Evolutionary conservation across 2,329 filamentous ascomycete genomes (phyloP), one percentile per base, ranked within the genome.

Genomic region (Botrytis aclada): DNA sequence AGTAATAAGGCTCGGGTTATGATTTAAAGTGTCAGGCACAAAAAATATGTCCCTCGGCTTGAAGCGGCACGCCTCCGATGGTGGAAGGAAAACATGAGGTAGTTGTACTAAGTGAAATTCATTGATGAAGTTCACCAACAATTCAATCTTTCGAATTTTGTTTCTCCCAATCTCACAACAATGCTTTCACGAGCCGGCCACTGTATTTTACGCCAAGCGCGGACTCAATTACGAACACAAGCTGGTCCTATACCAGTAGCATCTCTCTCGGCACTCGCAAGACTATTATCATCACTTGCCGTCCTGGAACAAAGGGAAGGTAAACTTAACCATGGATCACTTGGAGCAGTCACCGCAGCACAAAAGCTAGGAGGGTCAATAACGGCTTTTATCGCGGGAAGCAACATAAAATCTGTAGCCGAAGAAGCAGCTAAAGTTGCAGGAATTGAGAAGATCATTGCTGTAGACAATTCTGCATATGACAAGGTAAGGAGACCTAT

Each of bases 261-360:
- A 20, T 80, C 80, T 20, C 73, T 80, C 81, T 89, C 89, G 73
- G 86, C 88, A 75, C 84, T 92, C 76, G 86, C 87, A 78, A 88
- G 92, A 79, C 85, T 97, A 74, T 87, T 97, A 74, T 98, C 95
- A 69, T 96, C 95, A 51, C 88, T 99, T 72, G 95, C 95, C 63
- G 86, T 99, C 71, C 89, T 99, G 75, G 96, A 99, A 84, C 96
- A 98, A 84, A 90, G 91, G 79, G 92, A 97, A 79, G 96, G 96
- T 75, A 91, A 94, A 84, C 88, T 99, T 77, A 94, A 93, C 81
- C 84, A 88, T 75, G 91, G 92, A 34, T 98, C 95, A 8, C 85
- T 98, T 72, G 93, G 93, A 80, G 92, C 94, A 62, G 88, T 98
- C 74, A 92, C 93, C 14, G 96, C 96, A 14, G 95, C 94, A 32